Evolutionary conservation across 352 stramenopile species (phyloP).

Genomic region (Phytophthora hybrid): DNA sequence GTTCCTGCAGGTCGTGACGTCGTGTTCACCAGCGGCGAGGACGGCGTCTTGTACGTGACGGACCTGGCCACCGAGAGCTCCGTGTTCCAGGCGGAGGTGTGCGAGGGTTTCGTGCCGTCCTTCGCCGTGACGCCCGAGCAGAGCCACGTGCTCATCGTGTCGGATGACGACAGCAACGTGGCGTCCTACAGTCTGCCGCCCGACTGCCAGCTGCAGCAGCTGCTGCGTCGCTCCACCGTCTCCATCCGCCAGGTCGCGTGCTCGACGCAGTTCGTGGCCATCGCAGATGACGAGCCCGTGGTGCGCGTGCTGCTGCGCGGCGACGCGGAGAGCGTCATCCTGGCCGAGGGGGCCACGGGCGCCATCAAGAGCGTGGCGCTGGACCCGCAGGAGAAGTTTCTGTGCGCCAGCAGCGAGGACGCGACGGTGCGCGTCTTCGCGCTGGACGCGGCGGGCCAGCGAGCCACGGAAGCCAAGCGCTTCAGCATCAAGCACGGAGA

Average conservation of each 20-base stretch:
- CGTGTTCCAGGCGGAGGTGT: slow-evolving; percentile 58
- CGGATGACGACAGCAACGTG: slow-evolving; percentile 76
- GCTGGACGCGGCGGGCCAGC: slow-evolving; percentile 49
- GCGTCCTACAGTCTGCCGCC: slow-evolving; percentile 78
- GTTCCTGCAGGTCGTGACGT: slow-evolving; percentile 57
- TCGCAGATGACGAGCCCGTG: slow-evolving; percentile 78
- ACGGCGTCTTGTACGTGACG: slow-evolving; percentile 82
- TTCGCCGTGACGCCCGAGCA: slow-evolving; percentile 76
- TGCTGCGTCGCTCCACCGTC: slow-evolving; percentile 78
- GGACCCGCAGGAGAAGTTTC: slow-evolving; percentile 66
- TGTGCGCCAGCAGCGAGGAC: slow-evolving; percentile 77
- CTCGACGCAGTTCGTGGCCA: slow-evolving; percentile 64
- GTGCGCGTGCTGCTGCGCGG: slow-evolving; percentile 72
- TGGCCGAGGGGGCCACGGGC: slow-evolving; percentile 68
- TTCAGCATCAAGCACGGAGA: slow-evolving; percentile 72
- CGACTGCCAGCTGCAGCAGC: slow-evolving; percentile 53
- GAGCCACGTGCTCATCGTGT: slow-evolving; percentile 69
- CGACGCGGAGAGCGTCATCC: slow-evolving; percentile 67
- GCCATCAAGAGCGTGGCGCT: slow-evolving; percentile 79
- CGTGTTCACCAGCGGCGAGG: slow-evolving; percentile 79
- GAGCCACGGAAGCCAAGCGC: slow-evolving; percentile 49
- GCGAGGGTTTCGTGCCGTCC: slow-evolving; percentile 73
- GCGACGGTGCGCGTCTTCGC: slow-evolving; percentile 75
- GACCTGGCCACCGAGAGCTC: slow-evolving; percentile 62
- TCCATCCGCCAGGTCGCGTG: slow-evolving; percentile 78